Percentiles rank a stretch among this genome's conserved stretches.
Evolutionary conservation across 768 basidiomycete species (phyloP).

Genomic region (Amanita rubescens): DNA sequence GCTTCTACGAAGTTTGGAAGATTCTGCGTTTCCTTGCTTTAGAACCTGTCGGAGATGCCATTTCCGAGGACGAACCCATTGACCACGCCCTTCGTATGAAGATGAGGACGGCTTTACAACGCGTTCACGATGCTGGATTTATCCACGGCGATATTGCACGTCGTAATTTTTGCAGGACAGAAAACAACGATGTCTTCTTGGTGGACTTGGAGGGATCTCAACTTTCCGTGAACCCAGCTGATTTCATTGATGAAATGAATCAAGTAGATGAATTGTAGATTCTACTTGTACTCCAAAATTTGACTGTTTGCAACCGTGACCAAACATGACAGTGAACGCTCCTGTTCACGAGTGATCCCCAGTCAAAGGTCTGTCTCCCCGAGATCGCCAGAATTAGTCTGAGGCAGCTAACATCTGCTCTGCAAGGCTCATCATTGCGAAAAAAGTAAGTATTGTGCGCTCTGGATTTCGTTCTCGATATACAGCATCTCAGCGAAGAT

Average conservation of each 20-base stretch:
- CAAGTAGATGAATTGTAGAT: background rate
- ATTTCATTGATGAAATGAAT: slow-evolving; percentile 9
- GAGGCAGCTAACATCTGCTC: too few relatives aligned
- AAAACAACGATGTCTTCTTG: slow-evolving; percentile 7
- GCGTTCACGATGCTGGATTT: slow-evolving; percentile 14
- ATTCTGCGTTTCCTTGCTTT: slow-evolving; percentile 15
- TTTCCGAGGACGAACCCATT: background rate
- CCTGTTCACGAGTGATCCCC: too few relatives aligned
- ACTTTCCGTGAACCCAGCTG: slow-evolving; percentile 1
- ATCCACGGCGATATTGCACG: slow-evolving; percentile 12
- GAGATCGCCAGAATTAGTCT: too few relatives aligned
- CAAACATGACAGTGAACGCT: too few relatives aligned
- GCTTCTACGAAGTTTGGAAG: slow-evolving; percentile 14
- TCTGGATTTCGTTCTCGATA: too few relatives aligned
- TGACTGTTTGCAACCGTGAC: too few relatives aligned
- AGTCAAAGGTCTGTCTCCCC: too few relatives aligned
- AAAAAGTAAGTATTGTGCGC: too few relatives aligned
- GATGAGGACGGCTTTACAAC: slow-evolving; percentile 13
- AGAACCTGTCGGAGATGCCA: slow-evolving; percentile 13
- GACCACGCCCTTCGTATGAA: slow-evolving; percentile 7
- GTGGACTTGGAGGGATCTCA: slow-evolving; percentile 13
- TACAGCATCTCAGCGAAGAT: too few relatives aligned
- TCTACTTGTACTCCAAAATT: background rate
- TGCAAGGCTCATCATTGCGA: too few relatives aligned
- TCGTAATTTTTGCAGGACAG: slow-evolving; percentile 11